Evolutionary conservation across 257 asterid genomes (phyloP), one percentile per base, ranked within the genome.

Genomic region (Gynochthodes officinalis): DNA sequence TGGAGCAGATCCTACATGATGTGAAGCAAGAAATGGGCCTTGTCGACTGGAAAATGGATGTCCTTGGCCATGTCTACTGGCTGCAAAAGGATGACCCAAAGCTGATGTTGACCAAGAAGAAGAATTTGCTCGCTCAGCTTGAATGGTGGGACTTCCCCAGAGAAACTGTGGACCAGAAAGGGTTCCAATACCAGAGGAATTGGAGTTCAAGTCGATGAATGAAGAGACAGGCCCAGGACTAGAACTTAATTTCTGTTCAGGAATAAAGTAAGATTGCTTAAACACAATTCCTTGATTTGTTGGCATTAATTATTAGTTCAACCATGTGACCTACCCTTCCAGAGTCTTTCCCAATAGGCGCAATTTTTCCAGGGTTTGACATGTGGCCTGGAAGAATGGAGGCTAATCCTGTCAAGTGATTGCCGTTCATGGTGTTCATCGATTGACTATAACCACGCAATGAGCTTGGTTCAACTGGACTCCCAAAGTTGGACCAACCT

Each of bases 141-240:
- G 88, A 76, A 87, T 35, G 27, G 91, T 76, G 44, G 98, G 92
- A 70, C 98, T 91, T 71, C 99, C 99, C 99, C 99, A 94, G 16
- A 94, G 90, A 81, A 89, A 94, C 83, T 94, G 92, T 54, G 96
- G 96, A 53, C 98, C 99, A 23, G 99, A 87, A 67, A 95, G 99
- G 5, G 92, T 92, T 70, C 92, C 96, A 28, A 86, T 79, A 25
- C 95, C 85, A 23, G 97, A 89, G 32, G 90, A 83, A 79, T 82
- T 85, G 53, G 96, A 83, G 76, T 84, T 89, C 48, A 95, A 81
- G 40, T 88, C 95, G 67, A 81, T 66, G 68, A 85, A 83, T 5
- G 96, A 74, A 5, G 89, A 86, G 57, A 84, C 73, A 13, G 82
- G 87, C 70, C 87, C 95, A 0, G 91, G 85, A 66, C 94, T 91